A percentile compares a stretch with the other conserved stretches of the same genome.
Conservation (phyloP, 768 basidiomycete species). For the Grammothele lineata region DNA sequence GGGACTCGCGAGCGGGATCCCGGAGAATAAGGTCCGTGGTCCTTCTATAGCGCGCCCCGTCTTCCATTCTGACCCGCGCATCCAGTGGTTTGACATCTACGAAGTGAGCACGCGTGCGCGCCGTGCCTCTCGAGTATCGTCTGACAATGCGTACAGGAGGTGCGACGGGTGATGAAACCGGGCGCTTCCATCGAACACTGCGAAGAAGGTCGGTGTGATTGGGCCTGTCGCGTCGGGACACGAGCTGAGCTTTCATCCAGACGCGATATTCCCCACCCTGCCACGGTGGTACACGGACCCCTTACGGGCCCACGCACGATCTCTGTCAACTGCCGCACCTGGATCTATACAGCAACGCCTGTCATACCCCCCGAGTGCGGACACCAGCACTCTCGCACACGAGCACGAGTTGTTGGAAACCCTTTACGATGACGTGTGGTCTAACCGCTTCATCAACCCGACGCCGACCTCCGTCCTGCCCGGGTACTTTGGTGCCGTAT, state of each 20-base stretch:
- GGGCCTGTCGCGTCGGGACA: no score
- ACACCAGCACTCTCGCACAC: slow-evolving; percentile 32
- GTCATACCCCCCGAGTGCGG: slow-evolving; percentile 1
- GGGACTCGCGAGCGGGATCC: slow-evolving; percentile 41
- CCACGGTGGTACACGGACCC: slow-evolving; percentile 77
- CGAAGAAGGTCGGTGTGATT: slow-evolving; percentile 56
- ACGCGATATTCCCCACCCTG: slow-evolving; percentile 70
- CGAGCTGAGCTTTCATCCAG: no score
- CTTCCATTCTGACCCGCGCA: not conserved
- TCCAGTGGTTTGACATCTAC: slow-evolving; percentile 63
- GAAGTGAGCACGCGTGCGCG: slow-evolving; percentile 40
- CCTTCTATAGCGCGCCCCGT: not conserved
- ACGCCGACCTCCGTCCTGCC: slow-evolving; percentile 66
- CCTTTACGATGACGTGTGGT: slow-evolving; percentile 61
- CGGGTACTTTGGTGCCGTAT: slow-evolving; percentile 66
- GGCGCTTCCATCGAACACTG: slow-evolving; percentile 69
- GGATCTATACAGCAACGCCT: slow-evolving; percentile 42
- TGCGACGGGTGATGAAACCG: slow-evolving; percentile 63
- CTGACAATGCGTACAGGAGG: slow-evolving; percentile 45
- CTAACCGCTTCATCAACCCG: slow-evolving; percentile 67
- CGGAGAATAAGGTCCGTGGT: slow-evolving; percentile 61
- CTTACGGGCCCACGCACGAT: slow-evolving; percentile 42
- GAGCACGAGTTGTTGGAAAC: slow-evolving; percentile 71
- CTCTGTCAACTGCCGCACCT: slow-evolving; percentile 42
- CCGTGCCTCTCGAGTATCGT: not conserved